Evolutionary conservation across 305 asterid species (phyloP), one percentile per base, ranked within the genome.

Genomic region (Fraxinus paxiana): DNA sequence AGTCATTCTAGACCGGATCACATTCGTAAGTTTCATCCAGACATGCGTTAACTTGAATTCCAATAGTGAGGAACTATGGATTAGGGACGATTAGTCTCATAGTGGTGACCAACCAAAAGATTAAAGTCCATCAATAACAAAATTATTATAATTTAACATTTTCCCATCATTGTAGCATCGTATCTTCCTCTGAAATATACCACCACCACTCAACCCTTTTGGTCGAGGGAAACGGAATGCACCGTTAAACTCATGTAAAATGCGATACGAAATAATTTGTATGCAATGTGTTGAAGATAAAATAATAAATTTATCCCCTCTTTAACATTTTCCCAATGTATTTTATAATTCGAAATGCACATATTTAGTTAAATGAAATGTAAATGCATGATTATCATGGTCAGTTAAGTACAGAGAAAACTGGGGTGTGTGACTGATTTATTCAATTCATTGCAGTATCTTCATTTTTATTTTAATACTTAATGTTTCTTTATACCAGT

Each of bases 351-450:
- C 2, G 4, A 26, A 26, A 65, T 65, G 73, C 37, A 22, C 18
- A 26, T 6, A 56, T 18, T 18, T 56, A 56, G 67, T 6, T 56
- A 56, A 54, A 56, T 56, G 67, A 56, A 18, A 2, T 18, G 28
- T 56, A 56, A 65, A 9, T 26, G 73, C 37, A 4, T 65, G 74
- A 67, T 28, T 28, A 67, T 34, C 74, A 67, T 13, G 74, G 22
- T 67, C 74, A 67, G 20, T 67, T 28, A 4, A 5, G 22, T 30
- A 4, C 7, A 12, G 74, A 28, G 12, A 67, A 30, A 3, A 30
- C 30, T 33, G 31, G 38, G 80, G 48, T 46, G 20, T 77, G 51
- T 65, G 77, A 30, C 83, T 75, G 81, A 51, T 37, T 18, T 75
- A 48, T 78, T 75, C 37, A 15, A 37, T 33, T 46, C 37, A 33